These are phyloP conservation scores for Whalleya microplaca DNA, from an alignment of 2,329 filamentous ascomycete genomes.

Conservation along the genomic window DNA sequence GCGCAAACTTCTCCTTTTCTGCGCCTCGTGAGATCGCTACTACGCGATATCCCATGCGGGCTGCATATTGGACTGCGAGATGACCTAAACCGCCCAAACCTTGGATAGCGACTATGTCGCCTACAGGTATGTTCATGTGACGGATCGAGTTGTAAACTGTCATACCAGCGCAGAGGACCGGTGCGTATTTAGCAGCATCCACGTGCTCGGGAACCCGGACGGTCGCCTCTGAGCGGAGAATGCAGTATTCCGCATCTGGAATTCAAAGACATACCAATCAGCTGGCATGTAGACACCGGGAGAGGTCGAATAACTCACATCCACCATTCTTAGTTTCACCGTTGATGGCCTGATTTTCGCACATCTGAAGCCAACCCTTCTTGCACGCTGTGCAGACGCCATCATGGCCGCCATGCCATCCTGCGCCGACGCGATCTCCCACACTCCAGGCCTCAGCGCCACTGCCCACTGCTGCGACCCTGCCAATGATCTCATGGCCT, in stretches of 20 bases:
- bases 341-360: constrained; percentile 59
- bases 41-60: constrained; percentile 66
- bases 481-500: constrained; percentile 67
- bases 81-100: constrained; percentile 70
- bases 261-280: not conserved
- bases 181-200: constrained; percentile 47
- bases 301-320: constrained; percentile 38
- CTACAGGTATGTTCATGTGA: constrained; percentile 39
- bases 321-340: constrained; percentile 59
- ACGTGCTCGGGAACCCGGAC: constrained; percentile 48
- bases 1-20: constrained; percentile 57
- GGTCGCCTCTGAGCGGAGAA: constrained; percentile 57
- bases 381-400: constrained; percentile 56
- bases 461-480: constrained; percentile 56
- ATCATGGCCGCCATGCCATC: constrained; percentile 59
- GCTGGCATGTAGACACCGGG: not conserved
- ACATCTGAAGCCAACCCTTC: constrained; percentile 60
- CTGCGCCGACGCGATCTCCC: constrained; percentile 55
- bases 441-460: constrained; percentile 57
- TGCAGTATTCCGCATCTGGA: constrained; percentile 54
- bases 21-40: constrained; percentile 55
- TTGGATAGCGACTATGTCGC: constrained; percentile 48
- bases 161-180: constrained; percentile 55
- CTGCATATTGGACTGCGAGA: constrained; percentile 66
- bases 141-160: constrained; percentile 49